Conservation (phyloP, 1,139 yeast species). For the Yamadazyma epiphylla region DNA sequence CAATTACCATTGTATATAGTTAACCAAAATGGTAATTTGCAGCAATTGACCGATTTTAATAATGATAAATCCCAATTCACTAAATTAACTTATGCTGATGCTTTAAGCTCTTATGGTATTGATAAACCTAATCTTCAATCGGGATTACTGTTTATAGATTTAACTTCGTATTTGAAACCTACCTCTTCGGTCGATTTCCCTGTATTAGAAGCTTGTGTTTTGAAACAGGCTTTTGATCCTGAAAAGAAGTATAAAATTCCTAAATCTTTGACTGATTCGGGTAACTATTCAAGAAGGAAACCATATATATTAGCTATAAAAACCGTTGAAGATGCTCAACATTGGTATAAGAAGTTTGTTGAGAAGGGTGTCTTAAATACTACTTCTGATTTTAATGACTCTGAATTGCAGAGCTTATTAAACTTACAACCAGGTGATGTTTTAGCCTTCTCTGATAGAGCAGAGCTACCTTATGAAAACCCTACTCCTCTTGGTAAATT, state of each 20-base stretch:
- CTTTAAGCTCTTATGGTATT: conserved; percentile 73
- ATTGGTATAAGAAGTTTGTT: conserved; percentile 41
- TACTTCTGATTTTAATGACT: conserved; percentile 14
- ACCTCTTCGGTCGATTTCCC: conserved; percentile 42
- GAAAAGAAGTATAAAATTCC: conserved; percentile 19
- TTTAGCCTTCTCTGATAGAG: conserved; percentile 70
- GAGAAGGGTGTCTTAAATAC: conserved; percentile 25
- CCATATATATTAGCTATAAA: conserved; percentile 57
- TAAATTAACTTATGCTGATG: conserved; percentile 61
- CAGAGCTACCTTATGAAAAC: conserved; percentile 70
- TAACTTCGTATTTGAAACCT: conserved; percentile 40
- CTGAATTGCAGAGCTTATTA: conserved; percentile 27
- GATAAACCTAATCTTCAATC: conserved; percentile 93
- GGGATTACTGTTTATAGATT: conserved; percentile 44
- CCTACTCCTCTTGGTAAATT: conserved; percentile 93
- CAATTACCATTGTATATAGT: conserved; percentile 33
- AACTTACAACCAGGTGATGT: conserved; percentile 65
- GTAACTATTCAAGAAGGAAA: conserved; percentile 52
- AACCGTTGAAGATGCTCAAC: conserved; percentile 25
- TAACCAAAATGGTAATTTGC: conserved; percentile 21
- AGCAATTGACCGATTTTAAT: conserved; percentile 15
- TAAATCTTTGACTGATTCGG: conserved; percentile 32
- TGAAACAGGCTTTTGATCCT: conserved; percentile 46
- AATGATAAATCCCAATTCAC: conserved; percentile 25
- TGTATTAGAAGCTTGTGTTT: conserved; percentile 67